These are phyloP conservation scores for Viola odorata DNA, from an alignment of 345 rosid genomes.

Conservation along the genomic window DNA sequence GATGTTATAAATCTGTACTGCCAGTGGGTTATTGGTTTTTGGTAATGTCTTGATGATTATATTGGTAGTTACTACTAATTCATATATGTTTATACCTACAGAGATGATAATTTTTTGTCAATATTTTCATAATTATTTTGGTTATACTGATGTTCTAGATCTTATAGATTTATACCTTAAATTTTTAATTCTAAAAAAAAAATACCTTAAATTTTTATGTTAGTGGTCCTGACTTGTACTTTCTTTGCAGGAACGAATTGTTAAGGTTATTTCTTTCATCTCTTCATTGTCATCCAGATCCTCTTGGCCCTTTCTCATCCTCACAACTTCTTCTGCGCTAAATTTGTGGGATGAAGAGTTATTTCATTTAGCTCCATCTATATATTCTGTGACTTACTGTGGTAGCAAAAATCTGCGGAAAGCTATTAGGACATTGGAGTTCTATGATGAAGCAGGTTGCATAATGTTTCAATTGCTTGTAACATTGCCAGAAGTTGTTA, in stretches of 20 bases:
- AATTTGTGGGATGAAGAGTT: constrained; percentile 47
- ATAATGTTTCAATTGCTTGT: constrained; percentile 45
- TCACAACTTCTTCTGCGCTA: constrained; percentile 34
- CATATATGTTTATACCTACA: too few species aligned
- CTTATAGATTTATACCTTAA: too few species aligned
- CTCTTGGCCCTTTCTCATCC: constrained; percentile 40
- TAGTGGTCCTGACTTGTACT: constrained; percentile 6
- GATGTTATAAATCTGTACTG: background rate
- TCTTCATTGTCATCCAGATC: constrained; percentile 22
- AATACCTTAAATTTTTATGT: background rate
- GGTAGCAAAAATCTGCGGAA: constrained; percentile 34
- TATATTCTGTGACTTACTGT: constrained; percentile 37
- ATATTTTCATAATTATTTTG: background rate
- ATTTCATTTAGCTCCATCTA: constrained; percentile 31
- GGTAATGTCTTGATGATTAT: too few species aligned
- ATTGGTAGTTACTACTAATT: too few species aligned
- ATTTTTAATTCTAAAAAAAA: too few species aligned
- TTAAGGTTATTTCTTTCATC: constrained; percentile 36
- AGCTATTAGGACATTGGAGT: constrained; percentile 40
- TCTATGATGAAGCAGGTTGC: constrained; percentile 30
- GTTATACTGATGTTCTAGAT: too few species aligned
- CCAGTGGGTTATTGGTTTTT: background rate
- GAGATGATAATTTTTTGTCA: background rate
- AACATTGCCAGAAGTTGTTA: constrained; percentile 38
- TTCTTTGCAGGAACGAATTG: constrained; percentile 43